Base-by-base conservation (phyloP, 2,329 filamentous ascomycete genomes). In the Beauveria asiatica region DNA sequence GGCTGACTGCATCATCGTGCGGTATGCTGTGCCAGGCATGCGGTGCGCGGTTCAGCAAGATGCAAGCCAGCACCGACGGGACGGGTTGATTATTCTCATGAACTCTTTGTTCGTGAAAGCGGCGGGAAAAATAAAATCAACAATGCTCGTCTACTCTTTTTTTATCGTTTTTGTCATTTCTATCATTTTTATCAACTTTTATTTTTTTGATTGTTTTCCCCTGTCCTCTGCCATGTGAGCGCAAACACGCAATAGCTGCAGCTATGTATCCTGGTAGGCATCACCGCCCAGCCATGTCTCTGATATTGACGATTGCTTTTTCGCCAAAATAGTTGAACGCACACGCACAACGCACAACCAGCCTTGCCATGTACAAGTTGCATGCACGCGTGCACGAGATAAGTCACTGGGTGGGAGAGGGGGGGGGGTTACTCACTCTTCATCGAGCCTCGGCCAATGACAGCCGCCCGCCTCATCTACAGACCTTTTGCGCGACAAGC, bases 1-100 rank as follows among this genome's bases (percentile, higher is more conserved):
- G 54, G 54, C 19, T 49, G 19, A 19, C 45, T 57, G 54, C 54
- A 57, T 39, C 17, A 57, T 57, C 54, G 54, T 57, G 54, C 54
- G 19, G 54, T 41, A 48, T 49, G 54, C 45, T 27, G 54, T 57
- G 54, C 21, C 16, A 25, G 30, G 16, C 30, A 57, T 49, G 54
- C 54, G 45, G 44, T 49, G 54, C 54, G 42, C 39, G 21, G 17
- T 33, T 23, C 41, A 25, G 41, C 17, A n/a, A 21, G 37, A 53
- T 53, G 51, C 23, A 21, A 53, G n/a, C 49, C 27, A 21, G 48
- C n/a, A 33, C 11, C 19, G 33, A 41, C 37, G 51, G 41, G 16
- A 55, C 41, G 30, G n/a, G 33, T 37, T 37, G 13, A 13, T 5
- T 37, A 37, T 16, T 37, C 1, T 37, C 33, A 37, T 37, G 33